These are phyloP conservation scores for Boletus edulis DNA, from an alignment of 768 basidiomycete genomes.

Conservation along the genomic window DNA sequence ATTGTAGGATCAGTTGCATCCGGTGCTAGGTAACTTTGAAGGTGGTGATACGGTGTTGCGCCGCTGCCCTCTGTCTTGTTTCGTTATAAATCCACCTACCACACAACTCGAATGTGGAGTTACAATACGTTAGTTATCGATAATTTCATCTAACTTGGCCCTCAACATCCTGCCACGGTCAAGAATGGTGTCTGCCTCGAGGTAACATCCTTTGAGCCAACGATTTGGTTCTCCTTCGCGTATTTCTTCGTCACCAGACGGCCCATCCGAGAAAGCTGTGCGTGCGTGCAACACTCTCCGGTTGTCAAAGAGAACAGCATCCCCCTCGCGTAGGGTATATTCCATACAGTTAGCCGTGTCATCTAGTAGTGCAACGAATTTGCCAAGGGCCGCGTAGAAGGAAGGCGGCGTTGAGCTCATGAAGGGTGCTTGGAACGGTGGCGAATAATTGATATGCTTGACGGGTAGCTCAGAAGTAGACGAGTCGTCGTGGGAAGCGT, in stretches of 20 bases:
- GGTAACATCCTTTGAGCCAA: constrained; percentile 90
- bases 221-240: constrained; percentile 55
- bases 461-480: constrained; percentile 34
- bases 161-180: constrained; percentile 58
- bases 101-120: background rate
- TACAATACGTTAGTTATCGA: background rate
- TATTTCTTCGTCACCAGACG: constrained; percentile 27
- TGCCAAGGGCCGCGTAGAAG: constrained; percentile 61
- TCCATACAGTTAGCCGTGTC: constrained; percentile 49
- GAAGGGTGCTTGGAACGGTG: constrained; percentile 91
- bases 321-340: constrained; percentile 76
- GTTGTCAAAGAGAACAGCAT: constrained; percentile 91
- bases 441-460: constrained; percentile 83
- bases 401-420: constrained; percentile 43
- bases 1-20: constrained; percentile 27
- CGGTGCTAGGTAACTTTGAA: background rate
- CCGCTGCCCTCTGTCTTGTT: background rate
- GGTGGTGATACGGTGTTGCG: background rate
- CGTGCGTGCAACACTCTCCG: constrained; percentile 85
- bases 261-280: constrained; percentile 59
- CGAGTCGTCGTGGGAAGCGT: constrained; percentile 7
- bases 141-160: constrained; percentile 18
- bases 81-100: background rate
- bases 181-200: constrained; percentile 63
- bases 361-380: constrained; percentile 60